A percentile compares a stretch with the other conserved stretches of the same genome.
phyloP scores from a whole-genome alignment of 257 asterid genomes.

The Solanum raphanifolium region DNA sequence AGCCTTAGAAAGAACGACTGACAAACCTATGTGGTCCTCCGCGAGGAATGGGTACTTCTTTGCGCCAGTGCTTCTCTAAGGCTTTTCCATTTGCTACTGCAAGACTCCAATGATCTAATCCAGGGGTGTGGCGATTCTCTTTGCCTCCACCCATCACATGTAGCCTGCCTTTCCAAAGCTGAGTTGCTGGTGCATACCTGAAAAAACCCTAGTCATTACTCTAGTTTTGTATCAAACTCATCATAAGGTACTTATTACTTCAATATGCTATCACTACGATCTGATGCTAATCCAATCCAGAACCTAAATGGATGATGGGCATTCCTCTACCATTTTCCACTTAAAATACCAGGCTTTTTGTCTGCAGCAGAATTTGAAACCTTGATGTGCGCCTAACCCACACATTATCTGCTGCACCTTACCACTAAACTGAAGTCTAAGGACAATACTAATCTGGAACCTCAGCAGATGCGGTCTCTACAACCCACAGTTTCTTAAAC shows the following conservation, averaged over 20 bases:
- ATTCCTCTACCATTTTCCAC: neutral
- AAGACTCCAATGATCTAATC: constrained; percentile 63
- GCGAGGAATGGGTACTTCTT: constrained; percentile 56
- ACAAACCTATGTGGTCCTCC: constrained; percentile 71
- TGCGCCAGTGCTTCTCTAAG: constrained; percentile 48
- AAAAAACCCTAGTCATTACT: neutral
- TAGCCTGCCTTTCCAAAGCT: constrained; percentile 68
- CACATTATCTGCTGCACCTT: neutral
- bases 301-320: neutral
- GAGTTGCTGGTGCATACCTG: constrained; percentile 88
- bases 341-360: neutral
- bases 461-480: neutral
- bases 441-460: neutral
- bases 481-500: neutral
- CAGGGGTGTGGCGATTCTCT: constrained; percentile 73
- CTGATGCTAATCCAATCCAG: neutral
- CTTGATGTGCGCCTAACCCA: neutral
- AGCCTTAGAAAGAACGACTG: neutral
- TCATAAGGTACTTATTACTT: neutral
- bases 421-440: neutral
- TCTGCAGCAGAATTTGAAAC: neutral
- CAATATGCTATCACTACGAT: neutral
- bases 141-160: constrained; percentile 82
- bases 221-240: neutral
- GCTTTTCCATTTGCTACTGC: constrained; percentile 60